Evolutionary conservation across 805 yeast genomes (phyloP), one percentile per base, ranked within the genome.

Genomic region (Sugiyamaella mastotermitis): DNA sequence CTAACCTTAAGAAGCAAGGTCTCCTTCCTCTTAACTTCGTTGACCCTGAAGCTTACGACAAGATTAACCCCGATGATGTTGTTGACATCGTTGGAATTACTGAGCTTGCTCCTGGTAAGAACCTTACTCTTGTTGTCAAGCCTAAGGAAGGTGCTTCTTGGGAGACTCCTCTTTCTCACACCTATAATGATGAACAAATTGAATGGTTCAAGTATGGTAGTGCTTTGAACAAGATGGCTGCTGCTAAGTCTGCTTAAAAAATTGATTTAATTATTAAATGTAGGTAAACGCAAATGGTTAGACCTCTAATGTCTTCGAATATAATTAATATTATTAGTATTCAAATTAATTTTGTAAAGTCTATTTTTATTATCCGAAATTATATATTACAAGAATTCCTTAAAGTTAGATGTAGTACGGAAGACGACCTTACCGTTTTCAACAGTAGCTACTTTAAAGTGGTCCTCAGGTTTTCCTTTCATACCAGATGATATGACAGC

Each of bases 151-250:
- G 96, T 60, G 66, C 61, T 41, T 69, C 87, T 47, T 92, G 96
- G 96, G 81, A 80, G 58, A 74, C 90, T 61, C 81, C 77, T 71
- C 83, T 92, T 66, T 77, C 95, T 41, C 98, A 92, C 77, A 92
- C 98, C 51, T 92, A 84, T 78, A 92, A 92, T 77, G 47, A 64
- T 49, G 97, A 92, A 75, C 98, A 90, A 76, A 83, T 90, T 63
- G 97, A 85, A 65, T 90, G 97, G 97, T 90, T 90, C 83, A 90
- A 85, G 78, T 79, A 82, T 59, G 98, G 98, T 74, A 87, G 97
- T 56, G 98, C 98, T 66, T 81, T 92, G 72, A 92, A 92, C 85
- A 85, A 82, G 76, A 85, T 87, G 87, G 83, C 87, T 48, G 59
- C 68, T 50, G 50, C 47, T 36, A 20, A 25, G 24, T 15, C 37